These are phyloP conservation scores for Pelagomonas calceolata DNA, from an alignment of 108 stramenopile species.

Conservation along the genomic window DNA sequence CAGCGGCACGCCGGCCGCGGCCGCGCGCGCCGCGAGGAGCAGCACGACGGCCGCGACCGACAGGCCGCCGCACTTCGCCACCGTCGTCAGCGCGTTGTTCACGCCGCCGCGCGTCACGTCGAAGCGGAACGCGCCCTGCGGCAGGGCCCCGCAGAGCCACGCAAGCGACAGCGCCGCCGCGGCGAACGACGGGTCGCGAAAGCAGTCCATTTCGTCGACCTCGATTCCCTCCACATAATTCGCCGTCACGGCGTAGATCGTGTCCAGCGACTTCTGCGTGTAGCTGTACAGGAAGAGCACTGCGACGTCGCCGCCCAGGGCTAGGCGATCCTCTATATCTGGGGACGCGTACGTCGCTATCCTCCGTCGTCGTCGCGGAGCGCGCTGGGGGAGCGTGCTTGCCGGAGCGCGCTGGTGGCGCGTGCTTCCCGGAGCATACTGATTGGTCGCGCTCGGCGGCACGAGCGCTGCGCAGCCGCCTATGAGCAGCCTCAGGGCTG, in stretches of 20 bases:
- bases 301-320: not conserved
- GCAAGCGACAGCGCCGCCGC: not conserved
- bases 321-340: not conserved
- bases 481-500: too few relatives aligned
- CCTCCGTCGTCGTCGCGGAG: too few relatives aligned
- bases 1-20: not conserved
- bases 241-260: not conserved
- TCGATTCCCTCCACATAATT: too few relatives aligned
- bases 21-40: not conserved
- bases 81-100: not conserved
- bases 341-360: too few relatives aligned
- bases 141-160: not conserved
- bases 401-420: too few relatives aligned
- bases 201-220: not conserved
- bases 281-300: conserved; percentile 2
- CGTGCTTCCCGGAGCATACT: too few relatives aligned
- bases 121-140: not conserved
- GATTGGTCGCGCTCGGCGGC: too few relatives aligned
- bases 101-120: not conserved
- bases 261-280: not conserved
- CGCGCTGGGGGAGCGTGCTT: too few relatives aligned
- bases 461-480: too few relatives aligned
- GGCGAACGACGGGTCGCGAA: not conserved
- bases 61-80: not conserved
- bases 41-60: not conserved